Base-by-base conservation (phyloP, 805 yeast genomes). In the Ogataea nakhonphanomensis region DNA sequence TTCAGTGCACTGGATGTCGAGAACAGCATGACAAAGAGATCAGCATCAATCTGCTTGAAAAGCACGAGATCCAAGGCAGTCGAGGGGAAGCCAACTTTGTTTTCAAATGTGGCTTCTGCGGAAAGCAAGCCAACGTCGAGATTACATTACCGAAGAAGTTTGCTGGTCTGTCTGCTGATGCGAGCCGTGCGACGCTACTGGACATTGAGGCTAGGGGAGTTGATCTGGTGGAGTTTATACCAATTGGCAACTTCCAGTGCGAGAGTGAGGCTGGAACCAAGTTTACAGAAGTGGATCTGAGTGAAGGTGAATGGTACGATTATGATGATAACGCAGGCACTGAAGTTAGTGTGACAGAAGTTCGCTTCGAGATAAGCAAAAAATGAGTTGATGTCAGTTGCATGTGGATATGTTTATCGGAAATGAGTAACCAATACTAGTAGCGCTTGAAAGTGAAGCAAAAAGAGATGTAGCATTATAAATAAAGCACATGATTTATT, bases 281-380 rank as follows among this genome's bases (percentile, higher is more conserved):
- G 38, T 86, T 84, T 54, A 55, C 56, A 5, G 86, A 84, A 22
- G 74, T 88, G 20, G 93, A 84, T 41, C 66, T 89, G 22, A 74
- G 70, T 26, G 96, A 86, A 20, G 79, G 77, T 38, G 98, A 93
- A 58, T 90, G 96, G 90, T 93, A 81, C 58, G 99, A 93, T 54
- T 93, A 90, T 57, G 98, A 93, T 59, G 98, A 93, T 41, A 76
- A 79, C 49, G 81, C 84, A 7, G 76, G 78, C 9, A 76, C 69
- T 30, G 97, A 91, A 61, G 96, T 89, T 13, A 78, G 90, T 15
- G 74, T 93, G 11, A 79, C 84, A 1, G 90, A 86, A 3, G 69
- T 79, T n/a, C 57, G 63, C 31, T 90, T 93, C 83, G 75, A 72
- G 8, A 69, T 91, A n/a, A n/a, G 29, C 17, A 56, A 56, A 37